A percentile compares a stretch with the other conserved stretches of the same genome.
Conservation (phyloP, 148 eudicot species). For the Pouteria glomerata region DNA sequence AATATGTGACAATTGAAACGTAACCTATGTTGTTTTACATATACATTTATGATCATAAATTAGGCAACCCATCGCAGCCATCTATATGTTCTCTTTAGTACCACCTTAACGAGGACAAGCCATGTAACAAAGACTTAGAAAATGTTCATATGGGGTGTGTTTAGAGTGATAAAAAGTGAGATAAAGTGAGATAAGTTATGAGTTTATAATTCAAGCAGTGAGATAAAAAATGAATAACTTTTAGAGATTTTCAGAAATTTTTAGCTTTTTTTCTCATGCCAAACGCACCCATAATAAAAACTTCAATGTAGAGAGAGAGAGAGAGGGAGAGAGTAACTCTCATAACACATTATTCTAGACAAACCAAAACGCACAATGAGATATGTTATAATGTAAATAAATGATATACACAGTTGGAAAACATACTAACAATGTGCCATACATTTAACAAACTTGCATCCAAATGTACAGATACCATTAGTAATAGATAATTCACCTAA, state of each 20-base stretch:
- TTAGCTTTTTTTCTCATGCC: too few relatives aligned
- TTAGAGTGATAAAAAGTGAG: too few relatives aligned
- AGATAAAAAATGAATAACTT: too few relatives aligned
- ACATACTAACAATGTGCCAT: not conserved
- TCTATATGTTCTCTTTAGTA: not conserved
- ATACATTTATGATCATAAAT: not conserved
- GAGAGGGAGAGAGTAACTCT: not conserved
- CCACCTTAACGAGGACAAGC: not conserved
- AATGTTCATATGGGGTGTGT: too few relatives aligned
- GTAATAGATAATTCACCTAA: not conserved
- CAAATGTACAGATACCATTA: not conserved
- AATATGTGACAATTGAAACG: not conserved
- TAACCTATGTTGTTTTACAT: not conserved
- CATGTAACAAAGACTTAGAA: not conserved
- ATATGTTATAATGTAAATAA: not conserved
- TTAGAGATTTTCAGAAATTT: too few relatives aligned
- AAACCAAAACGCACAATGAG: not conserved
- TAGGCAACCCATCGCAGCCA: not conserved
- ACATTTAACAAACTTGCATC: not conserved
- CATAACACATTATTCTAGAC: not conserved
- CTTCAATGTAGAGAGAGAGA: too few relatives aligned
- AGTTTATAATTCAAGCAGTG: too few relatives aligned
- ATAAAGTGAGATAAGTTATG: too few relatives aligned
- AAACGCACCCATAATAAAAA: not conserved
- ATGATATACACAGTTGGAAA: not conserved